These are phyloP conservation scores for Candida adriatica DNA, from an alignment of 805 yeast species.

Conservation along the genomic window DNA sequence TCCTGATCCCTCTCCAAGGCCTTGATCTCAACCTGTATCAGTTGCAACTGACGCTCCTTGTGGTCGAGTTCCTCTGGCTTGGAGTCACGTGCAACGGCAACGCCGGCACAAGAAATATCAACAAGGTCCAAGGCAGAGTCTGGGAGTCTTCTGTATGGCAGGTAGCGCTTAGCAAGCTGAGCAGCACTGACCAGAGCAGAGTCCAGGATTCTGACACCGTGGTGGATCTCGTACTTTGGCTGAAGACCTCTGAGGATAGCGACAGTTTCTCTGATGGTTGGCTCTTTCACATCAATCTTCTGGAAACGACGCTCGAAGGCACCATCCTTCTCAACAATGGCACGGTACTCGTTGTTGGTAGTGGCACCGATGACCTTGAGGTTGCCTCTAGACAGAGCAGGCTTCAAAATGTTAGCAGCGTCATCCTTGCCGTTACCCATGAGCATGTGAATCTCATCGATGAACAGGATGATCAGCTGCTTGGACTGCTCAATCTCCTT, in stretches of 20 bases:
- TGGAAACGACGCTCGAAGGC: slow-evolving; percentile 99
- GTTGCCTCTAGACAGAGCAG: slow-evolving; percentile 94
- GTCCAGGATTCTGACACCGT: slow-evolving; percentile 93
- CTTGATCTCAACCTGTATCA: slow-evolving; percentile 90
- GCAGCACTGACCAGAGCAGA: slow-evolving; percentile 93
- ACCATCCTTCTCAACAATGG: slow-evolving; percentile 91
- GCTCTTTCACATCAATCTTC: slow-evolving; percentile 92
- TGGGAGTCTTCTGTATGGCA: slow-evolving; percentile 92
- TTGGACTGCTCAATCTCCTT: slow-evolving; percentile 88
- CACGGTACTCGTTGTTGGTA: slow-evolving; percentile 89
- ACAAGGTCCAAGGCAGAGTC: slow-evolving; percentile 95
- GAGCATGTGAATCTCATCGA: slow-evolving; percentile 97
- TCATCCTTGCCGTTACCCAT: slow-evolving; percentile 99
- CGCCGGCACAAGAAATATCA: slow-evolving; percentile 95
- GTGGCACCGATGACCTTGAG: slow-evolving; percentile 99
- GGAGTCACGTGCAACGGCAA: slow-evolving; percentile 97
- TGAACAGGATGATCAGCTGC: slow-evolving; percentile 80
- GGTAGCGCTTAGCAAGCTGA: slow-evolving; percentile 86
- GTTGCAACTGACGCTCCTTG: slow-evolving; percentile 85
- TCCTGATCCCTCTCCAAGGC: slow-evolving; percentile 95
- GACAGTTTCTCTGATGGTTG: slow-evolving; percentile 85
- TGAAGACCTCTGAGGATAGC: slow-evolving; percentile 96
- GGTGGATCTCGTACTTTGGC: slow-evolving; percentile 92
- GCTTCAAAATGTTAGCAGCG: slow-evolving; percentile 93
- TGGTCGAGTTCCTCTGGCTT: slow-evolving; percentile 95